Conservation (phyloP, 2,329 filamentous ascomycete species). For the Penicillium griseofulvum region DNA sequence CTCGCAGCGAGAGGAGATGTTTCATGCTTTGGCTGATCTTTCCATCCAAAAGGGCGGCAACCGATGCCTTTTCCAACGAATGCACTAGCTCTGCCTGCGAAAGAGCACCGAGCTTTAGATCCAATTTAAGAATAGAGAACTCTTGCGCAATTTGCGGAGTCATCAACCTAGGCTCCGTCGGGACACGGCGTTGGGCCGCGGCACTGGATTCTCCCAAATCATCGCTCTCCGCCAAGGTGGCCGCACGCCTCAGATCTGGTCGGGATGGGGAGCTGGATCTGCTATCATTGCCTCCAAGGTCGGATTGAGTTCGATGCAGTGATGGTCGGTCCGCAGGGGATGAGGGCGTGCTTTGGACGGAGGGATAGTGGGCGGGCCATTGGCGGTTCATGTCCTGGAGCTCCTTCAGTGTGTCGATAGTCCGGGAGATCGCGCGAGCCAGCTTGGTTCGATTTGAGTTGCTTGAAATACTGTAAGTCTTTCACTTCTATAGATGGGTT, state of each 20-base stretch:
- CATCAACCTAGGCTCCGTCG: constrained; percentile 75
- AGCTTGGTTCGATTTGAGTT: constrained; percentile 87
- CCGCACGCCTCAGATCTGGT: constrained; percentile 64
- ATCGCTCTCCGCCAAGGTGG: constrained; percentile 66
- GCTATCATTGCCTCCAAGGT: constrained; percentile 26
- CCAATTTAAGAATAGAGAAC: constrained; percentile 91
- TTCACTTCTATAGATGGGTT: neutral
- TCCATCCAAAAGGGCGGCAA: constrained; percentile 85
- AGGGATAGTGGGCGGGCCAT: constrained; percentile 95
- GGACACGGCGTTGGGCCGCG: constrained; percentile 60
- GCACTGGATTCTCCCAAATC: constrained; percentile 69
- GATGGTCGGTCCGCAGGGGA: constrained; percentile 35
- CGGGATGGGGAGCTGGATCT: constrained; percentile 37
- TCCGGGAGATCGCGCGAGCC: constrained; percentile 81
- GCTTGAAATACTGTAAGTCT: constrained; percentile 36
- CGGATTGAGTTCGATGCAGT: constrained; percentile 38
- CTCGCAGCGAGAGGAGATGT: constrained; percentile 79
- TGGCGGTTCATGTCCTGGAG: constrained; percentile 84
- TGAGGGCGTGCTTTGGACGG: constrained; percentile 41
- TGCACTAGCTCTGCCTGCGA: constrained; percentile 90
- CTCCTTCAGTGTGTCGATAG: constrained; percentile 76
- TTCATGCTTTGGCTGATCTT: constrained; percentile 93
- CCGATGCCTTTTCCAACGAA: constrained; percentile 86
- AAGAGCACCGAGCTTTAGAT: constrained; percentile 82
- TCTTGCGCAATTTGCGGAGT: constrained; percentile 92